phyloP scores from a whole-genome alignment of 257 asterid genomes.

The Forsythia viridissima region DNA sequence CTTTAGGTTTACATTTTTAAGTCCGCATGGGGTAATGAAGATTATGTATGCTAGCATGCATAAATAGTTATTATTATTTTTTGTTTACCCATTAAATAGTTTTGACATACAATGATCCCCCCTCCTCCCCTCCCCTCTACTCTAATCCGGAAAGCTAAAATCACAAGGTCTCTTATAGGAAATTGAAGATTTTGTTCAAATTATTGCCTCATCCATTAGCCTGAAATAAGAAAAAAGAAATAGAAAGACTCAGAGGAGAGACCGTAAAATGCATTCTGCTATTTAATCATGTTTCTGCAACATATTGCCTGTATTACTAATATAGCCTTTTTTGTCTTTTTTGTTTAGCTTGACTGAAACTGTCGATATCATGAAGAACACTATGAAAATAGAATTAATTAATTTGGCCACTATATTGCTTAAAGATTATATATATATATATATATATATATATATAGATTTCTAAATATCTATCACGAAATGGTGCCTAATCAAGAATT shows the following conservation, averaged over 20 bases:
- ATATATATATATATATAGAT: too few species aligned
- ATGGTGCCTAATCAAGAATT: too few species aligned
- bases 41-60: neutral
- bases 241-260: neutral
- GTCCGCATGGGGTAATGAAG: neutral
- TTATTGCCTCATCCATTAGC: neutral
- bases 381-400: too few species aligned
- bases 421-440: too few species aligned
- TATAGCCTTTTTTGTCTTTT: conserved; percentile 13
- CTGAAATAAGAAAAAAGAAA: neutral
- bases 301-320: conserved; percentile 10
- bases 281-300: neutral
- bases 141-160: neutral
- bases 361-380: conserved; percentile 53
- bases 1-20: neutral
- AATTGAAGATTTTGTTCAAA: too few species aligned
- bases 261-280: neutral
- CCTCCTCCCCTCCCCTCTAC: too few species aligned
- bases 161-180: too few species aligned
- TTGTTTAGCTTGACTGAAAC: conserved; percentile 81
- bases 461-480: too few species aligned
- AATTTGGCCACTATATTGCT: too few species aligned
- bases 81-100: neutral
- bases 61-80: neutral
- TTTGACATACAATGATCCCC: neutral